phyloP scores from a whole-genome alignment of 148 eudicot genomes.

The Chenopodium formosanum region DNA sequence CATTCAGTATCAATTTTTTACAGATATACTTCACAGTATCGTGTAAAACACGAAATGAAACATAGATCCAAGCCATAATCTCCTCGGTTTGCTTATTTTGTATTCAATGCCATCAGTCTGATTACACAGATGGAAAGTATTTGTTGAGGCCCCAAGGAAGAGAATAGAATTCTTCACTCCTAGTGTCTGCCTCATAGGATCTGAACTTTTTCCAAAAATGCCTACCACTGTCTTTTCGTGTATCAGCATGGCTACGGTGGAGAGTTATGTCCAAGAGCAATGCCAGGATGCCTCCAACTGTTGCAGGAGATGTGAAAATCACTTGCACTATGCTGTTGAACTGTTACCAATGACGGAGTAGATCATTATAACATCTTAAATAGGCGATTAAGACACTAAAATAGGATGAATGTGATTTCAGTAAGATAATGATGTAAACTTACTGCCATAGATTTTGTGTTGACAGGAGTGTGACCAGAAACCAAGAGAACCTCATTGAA shows the following conservation, averaged over 20 bases:
- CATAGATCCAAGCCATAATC: background rate
- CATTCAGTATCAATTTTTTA: background rate
- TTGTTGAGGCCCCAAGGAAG: conserved; percentile 64
- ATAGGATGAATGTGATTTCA: background rate
- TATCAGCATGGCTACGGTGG: conserved; percentile 39
- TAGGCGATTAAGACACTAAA: background rate
- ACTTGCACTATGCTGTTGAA: conserved; percentile 68
- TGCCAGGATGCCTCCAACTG: conserved; percentile 55
- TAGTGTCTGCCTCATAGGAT: conserved; percentile 52
- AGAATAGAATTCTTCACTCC: conserved; percentile 75
- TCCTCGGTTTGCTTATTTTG: background rate
- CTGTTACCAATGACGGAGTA: conserved; percentile 37
- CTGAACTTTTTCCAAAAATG: conserved; percentile 83
- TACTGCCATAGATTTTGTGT: conserved; percentile 66
- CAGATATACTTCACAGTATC: background rate
- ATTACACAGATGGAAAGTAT: conserved; percentile 75
- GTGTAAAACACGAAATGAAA: background rate
- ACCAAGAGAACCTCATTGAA: conserved; percentile 56
- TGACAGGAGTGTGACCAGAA: conserved; percentile 71
- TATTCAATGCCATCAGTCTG: background rate
- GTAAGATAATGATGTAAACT: conserved; percentile 6
- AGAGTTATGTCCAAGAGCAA: conserved; percentile 64
- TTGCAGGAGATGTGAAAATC: conserved; percentile 78
- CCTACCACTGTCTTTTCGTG: conserved; percentile 70
- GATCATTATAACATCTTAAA: background rate